phyloP scores from a whole-genome alignment of 305 asterid species.

The Rubia occidens region DNA sequence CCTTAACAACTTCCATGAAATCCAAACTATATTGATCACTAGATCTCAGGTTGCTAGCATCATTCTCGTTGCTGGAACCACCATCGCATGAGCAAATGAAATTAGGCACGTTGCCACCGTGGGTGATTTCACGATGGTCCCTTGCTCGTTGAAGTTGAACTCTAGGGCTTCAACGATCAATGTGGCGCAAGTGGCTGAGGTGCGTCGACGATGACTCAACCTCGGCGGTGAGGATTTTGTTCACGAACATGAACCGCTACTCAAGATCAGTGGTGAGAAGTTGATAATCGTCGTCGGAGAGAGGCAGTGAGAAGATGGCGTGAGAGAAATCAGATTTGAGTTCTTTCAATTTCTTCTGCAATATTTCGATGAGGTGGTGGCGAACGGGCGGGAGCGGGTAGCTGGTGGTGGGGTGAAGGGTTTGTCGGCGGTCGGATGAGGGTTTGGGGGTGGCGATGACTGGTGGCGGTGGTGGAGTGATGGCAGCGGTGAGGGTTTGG shows the following conservation, averaged over 20 bases:
- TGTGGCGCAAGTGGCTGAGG: constrained; percentile 24
- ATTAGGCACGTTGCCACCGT: too few species aligned
- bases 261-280: constrained; percentile 22
- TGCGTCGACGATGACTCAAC: constrained; percentile 21
- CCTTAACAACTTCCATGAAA: too few species aligned
- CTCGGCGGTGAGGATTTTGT: constrained; percentile 37
- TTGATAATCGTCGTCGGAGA: constrained; percentile 14
- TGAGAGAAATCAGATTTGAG: constrained; percentile 34
- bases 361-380: not conserved
- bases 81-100: too few species aligned
- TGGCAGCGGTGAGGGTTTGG: too few species aligned
- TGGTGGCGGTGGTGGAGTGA: too few species aligned
- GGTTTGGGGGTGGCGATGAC: too few species aligned
- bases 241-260: constrained; percentile 35
- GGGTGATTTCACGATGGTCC: not conserved
- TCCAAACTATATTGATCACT: too few species aligned
- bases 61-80: too few species aligned
- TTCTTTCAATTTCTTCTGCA: constrained; percentile 52
- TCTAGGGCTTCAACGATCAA: constrained; percentile 28
- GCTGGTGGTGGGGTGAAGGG: too few species aligned
- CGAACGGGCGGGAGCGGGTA: too few species aligned
- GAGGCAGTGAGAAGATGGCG: constrained; percentile 20
- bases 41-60: too few species aligned
- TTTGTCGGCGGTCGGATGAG: too few species aligned
- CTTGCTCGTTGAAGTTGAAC: constrained; percentile 26